These are phyloP conservation scores for Blastomyces parvus DNA, from an alignment of 2,329 filamentous ascomycete species.

Conservation along the genomic window DNA sequence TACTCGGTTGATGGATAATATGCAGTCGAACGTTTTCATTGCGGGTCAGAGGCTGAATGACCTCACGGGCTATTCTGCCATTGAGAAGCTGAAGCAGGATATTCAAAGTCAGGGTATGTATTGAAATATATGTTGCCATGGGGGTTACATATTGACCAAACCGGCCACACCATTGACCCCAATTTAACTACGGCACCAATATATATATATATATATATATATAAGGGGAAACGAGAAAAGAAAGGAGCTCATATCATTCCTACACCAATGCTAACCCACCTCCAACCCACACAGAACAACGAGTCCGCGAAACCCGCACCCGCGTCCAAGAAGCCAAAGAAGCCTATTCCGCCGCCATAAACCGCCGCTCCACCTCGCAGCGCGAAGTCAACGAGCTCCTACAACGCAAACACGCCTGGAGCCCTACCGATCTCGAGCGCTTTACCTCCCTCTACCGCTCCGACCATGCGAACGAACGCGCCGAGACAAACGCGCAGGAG, in stretches of 20 bases:
- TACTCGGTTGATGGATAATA: constrained; percentile 70
- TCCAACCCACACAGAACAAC: constrained; percentile 37
- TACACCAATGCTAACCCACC: constrained; percentile 11
- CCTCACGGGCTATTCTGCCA: constrained; percentile 85
- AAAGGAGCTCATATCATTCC: not conserved
- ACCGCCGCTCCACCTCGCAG: constrained; percentile 76
- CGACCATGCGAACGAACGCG: constrained; percentile 87
- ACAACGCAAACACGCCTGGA: constrained; percentile 90
- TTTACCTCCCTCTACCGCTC: constrained; percentile 88
- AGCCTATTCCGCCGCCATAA: constrained; percentile 72
- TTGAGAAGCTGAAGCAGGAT: constrained; percentile 71
- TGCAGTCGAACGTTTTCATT: constrained; percentile 74
- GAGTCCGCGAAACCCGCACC: constrained; percentile 47
- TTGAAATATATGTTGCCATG: not conserved
- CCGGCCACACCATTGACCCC: not conserved
- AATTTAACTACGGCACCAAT: not conserved
- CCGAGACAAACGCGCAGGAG: constrained; percentile 62
- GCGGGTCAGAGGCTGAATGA: constrained; percentile 86
- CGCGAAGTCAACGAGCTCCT: constrained; percentile 91
- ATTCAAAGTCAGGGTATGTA: constrained; percentile 57
- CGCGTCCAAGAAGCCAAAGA: constrained; percentile 62
- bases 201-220: not conserved
- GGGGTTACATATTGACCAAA: not conserved
- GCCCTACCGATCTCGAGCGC: constrained; percentile 74
- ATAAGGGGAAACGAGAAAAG: not conserved